These are phyloP conservation scores for Boletus tomentosulus DNA, from an alignment of 768 basidiomycete genomes.

Conservation along the genomic window DNA sequence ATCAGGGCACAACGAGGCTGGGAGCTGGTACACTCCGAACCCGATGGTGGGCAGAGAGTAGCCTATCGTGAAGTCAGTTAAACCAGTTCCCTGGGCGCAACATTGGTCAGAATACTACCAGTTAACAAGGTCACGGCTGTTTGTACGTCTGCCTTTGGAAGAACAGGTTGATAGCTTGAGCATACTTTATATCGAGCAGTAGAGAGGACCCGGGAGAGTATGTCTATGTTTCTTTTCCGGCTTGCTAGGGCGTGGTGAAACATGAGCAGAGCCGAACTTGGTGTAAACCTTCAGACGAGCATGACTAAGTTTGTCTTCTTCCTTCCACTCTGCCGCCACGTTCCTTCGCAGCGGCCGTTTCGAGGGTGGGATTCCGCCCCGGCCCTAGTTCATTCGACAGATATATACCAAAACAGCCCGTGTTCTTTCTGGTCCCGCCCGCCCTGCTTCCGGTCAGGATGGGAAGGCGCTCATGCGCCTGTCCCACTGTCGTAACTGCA, in stretches of 20 bases:
- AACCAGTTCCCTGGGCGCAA: neutral
- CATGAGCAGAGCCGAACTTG: neutral
- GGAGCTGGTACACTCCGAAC: conserved; percentile 22
- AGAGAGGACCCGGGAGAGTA: neutral
- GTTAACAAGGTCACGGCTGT: conserved; percentile 7
- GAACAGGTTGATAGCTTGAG: neutral
- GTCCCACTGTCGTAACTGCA: too few relatives aligned
- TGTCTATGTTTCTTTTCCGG: neutral
- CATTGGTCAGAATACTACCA: conserved; percentile 1
- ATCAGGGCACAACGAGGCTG: conserved; percentile 3
- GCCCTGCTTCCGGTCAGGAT: neutral
- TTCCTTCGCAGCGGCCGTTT: neutral
- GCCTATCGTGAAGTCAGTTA: conserved; percentile 9
- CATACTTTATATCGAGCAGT: neutral
- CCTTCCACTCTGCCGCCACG: neutral
- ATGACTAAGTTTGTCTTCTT: neutral
- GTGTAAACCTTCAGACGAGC: neutral
- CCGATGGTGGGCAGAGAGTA: conserved; percentile 25
- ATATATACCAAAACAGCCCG: neutral
- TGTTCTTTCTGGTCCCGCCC: neutral
- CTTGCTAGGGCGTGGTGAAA: neutral
- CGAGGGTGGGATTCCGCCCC: neutral
- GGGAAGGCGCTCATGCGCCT: too few relatives aligned
- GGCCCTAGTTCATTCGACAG: neutral
- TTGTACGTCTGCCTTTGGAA: conserved; percentile 7